These are phyloP conservation scores for Domatiomyces globalis DNA, from an alignment of 2,329 filamentous ascomycete genomes.

Conservation along the genomic window DNA sequence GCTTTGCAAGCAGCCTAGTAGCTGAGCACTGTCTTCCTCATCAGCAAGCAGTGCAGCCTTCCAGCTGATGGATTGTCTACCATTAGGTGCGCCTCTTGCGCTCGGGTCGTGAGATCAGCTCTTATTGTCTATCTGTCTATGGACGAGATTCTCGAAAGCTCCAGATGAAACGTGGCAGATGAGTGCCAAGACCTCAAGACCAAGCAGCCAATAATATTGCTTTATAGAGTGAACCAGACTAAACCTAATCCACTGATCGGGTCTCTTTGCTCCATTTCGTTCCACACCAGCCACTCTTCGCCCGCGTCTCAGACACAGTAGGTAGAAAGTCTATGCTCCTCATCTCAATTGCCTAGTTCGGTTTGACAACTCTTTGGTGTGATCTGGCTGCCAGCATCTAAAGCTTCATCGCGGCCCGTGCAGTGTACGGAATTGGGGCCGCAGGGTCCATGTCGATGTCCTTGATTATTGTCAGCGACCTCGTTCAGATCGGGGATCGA, in stretches of 20 bases:
- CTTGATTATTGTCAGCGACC: slow-evolving; percentile 56
- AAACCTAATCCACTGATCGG: too few relatives aligned
- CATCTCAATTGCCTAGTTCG: slow-evolving; percentile 47
- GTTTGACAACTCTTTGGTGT: slow-evolving; percentile 54
- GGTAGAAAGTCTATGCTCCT: slow-evolving; percentile 47
- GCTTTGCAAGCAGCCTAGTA: slow-evolving; percentile 33
- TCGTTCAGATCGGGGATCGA: slow-evolving; percentile 60
- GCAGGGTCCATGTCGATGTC: slow-evolving; percentile 57
- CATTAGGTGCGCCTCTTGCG: too few relatives aligned
- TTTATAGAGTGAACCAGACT: too few relatives aligned
- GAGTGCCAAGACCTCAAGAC: too few relatives aligned
- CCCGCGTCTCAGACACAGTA: slow-evolving; percentile 47
- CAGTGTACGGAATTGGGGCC: slow-evolving; percentile 57
- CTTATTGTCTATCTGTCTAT: too few relatives aligned
- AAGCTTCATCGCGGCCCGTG: slow-evolving; percentile 56
- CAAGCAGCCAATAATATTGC: too few relatives aligned
- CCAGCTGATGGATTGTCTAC: too few relatives aligned
- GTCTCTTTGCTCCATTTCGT: too few relatives aligned
- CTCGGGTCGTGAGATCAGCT: too few relatives aligned
- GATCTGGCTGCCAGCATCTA: slow-evolving; percentile 51
- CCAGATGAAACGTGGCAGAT: too few relatives aligned
- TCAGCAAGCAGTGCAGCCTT: slow-evolving; percentile 52
- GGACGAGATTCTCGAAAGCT: too few relatives aligned
- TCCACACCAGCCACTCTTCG: slow-evolving; percentile 51
- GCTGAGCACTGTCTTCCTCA: slow-evolving; percentile 50